A percentile compares a stretch with the other conserved stretches of the same genome.
phyloP scores from a whole-genome alignment of 2,329 filamentous ascomycete genomes.

The Apiospora kogelbergensis region DNA sequence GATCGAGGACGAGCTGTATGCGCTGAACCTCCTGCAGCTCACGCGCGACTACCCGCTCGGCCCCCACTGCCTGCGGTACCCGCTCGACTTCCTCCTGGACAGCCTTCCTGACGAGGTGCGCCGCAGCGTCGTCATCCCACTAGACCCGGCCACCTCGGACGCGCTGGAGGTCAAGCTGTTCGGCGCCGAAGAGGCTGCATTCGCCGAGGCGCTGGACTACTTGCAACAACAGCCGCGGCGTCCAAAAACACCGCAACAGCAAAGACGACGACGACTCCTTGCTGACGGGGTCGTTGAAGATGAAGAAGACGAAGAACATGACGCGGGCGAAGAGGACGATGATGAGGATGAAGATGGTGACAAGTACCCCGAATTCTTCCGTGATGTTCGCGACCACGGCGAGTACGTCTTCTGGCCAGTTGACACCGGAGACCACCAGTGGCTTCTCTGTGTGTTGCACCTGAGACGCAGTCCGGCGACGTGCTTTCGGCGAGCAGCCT shows the following conservation, averaged over 20 bases:
- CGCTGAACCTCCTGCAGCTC: not conserved
- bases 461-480: not conserved
- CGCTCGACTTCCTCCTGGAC: not conserved
- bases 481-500: not conserved
- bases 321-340: not conserved
- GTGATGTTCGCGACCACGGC: not conserved
- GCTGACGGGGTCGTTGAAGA: not conserved
- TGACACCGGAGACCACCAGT: not conserved
- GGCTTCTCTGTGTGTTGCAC: conserved; percentile 1
- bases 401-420: conserved; percentile 3
- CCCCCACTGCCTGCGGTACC: not conserved
- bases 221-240: not conserved
- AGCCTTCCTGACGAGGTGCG: not conserved
- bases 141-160: not conserved
- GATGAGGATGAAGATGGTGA: not conserved
- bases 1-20: conserved; percentile 3
- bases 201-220: not conserved
- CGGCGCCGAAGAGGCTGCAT: not conserved
- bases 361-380: not conserved
- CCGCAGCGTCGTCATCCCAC: not conserved
- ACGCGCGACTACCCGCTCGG: not conserved
- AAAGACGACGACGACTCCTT: not conserved
- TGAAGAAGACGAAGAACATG: not conserved
- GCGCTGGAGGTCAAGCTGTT: not conserved
- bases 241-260: no score